Conservation (phyloP, 345 rosid genomes). For the Iberis pinnata region DNA sequence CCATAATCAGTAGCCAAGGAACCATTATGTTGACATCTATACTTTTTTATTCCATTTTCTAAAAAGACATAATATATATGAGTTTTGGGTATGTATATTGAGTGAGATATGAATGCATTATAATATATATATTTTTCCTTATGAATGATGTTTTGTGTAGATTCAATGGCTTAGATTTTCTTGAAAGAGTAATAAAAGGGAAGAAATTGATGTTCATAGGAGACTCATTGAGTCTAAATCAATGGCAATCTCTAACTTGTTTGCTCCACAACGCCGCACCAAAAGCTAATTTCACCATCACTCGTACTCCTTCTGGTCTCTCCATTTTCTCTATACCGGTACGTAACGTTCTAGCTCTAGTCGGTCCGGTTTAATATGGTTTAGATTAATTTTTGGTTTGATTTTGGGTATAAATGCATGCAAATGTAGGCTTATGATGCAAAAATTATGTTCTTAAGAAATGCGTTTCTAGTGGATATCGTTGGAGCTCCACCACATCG, state of each 20-base stretch:
- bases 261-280: constrained; percentile 63
- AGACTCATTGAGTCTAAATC: constrained; percentile 71
- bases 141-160: constrained; percentile 31
- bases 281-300: constrained; percentile 13
- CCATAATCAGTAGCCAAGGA: no score
- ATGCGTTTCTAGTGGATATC: constrained; percentile 69
- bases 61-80: no score
- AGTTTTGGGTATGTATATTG: no score
- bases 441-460: constrained; percentile 49
- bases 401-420: not conserved
- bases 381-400: not conserved
- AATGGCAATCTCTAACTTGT: constrained; percentile 90
- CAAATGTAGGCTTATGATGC: constrained; percentile 40
- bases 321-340: constrained; percentile 47
- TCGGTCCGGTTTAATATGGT: not conserved
- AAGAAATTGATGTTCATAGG: constrained; percentile 76
- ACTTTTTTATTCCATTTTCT: no score
- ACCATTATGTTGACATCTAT: no score
- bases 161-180: constrained; percentile 48
- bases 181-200: constrained; percentile 38
- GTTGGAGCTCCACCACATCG: constrained; percentile 25
- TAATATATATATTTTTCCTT: not conserved
- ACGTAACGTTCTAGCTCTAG: constrained; percentile 25
- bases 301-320: constrained; percentile 38
- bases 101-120: no score